Base-by-base conservation (phyloP, 768 basidiomycete species). In the Cantharellus cinnabarinus region DNA sequence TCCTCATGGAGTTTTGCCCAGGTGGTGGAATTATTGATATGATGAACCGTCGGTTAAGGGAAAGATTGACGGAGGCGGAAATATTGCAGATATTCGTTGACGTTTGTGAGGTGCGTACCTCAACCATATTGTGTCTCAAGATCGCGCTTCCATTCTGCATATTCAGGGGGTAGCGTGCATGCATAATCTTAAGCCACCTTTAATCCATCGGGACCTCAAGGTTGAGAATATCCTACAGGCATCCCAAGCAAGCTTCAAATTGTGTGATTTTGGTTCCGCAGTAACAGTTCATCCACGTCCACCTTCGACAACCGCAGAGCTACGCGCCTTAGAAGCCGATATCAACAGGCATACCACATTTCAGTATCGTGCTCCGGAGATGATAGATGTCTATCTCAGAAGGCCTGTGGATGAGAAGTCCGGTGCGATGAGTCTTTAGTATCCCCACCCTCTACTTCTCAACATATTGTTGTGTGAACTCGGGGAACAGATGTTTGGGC, bases 1-100 rank as follows among this genome's bases (percentile, higher is more conserved):
- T 99, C 68, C 77, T 99, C 62, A 99, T 99, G 95, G 95, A 99
- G 68, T 95, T 83, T 70, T 94, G 90, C 69, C 77, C 89, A 89
- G 91, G 91, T 54, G 95, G 95, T 42, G 95, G 95, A 41, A 97
- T 99, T 64, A 98, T 99, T 70, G 95, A 99, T 72, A 91, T 98
- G 84, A 91, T 99, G 88, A 99, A 99, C 71, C 81, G 91, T 64
- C 80, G 95, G 57, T 76, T 99, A 52, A 80, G 93, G 58, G 91
- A 98, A 71, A 81, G 95, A 35, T 77, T 98, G 48, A 93, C 89
- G 2, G 95, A 99, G 71, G 78, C 83, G 34, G 95, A 99, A 70
- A 97, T 99, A 65, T 76, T 99, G 58, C 90, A 91, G 70, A 97
- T 99, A 66, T 99, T 99, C 70, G 84, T 88, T 10, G 95, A 98